Conservation (phyloP, 306 rosid species). For the Cicer pinnatifidum region DNA sequence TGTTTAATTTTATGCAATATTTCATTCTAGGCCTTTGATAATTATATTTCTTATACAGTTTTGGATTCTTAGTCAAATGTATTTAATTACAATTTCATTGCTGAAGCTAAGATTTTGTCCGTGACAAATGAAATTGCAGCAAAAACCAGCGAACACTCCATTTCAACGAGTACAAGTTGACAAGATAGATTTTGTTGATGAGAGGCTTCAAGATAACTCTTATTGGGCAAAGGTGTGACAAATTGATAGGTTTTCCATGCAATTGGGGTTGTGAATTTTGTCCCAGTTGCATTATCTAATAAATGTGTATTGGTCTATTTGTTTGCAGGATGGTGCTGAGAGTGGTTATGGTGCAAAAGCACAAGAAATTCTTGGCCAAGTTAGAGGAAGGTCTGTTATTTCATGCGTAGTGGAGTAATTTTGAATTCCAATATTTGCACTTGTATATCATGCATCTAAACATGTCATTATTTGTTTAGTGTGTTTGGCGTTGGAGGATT, state of each 20-base stretch:
- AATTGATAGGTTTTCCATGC: slow-evolving; percentile 34
- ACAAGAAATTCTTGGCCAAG: slow-evolving; percentile 89
- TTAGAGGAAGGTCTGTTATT: slow-evolving; percentile 79
- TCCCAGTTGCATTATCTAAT: not conserved
- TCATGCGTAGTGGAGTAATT: not conserved
- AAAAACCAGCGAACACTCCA: slow-evolving; percentile 58
- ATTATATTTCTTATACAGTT: not conserved
- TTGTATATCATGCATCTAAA: not conserved
- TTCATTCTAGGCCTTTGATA: not conserved
- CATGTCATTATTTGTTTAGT: not conserved
- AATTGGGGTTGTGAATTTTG: not conserved
- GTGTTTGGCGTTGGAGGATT: slow-evolving; percentile 16
- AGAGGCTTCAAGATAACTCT: slow-evolving; percentile 86
- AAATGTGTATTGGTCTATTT: slow-evolving; percentile 38
- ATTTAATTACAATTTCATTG: slow-evolving; percentile 10
- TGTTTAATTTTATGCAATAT: not conserved
- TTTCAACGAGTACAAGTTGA: slow-evolving; percentile 86
- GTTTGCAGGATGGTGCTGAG: slow-evolving; percentile 83
- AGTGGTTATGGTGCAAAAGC: slow-evolving; percentile 97
- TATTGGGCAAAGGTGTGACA: slow-evolving; percentile 91
- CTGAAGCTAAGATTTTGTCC: slow-evolving; percentile 30
- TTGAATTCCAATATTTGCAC: not conserved
- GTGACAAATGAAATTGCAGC: slow-evolving; percentile 57
- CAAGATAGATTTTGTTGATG: slow-evolving; percentile 59
- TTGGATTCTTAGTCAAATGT: slow-evolving; percentile 7